A percentile compares a stretch with the other conserved stretches of the same genome.
Conservation (phyloP, 148 eudicot genomes). For the Mesembryanthemum crystallinum region DNA sequence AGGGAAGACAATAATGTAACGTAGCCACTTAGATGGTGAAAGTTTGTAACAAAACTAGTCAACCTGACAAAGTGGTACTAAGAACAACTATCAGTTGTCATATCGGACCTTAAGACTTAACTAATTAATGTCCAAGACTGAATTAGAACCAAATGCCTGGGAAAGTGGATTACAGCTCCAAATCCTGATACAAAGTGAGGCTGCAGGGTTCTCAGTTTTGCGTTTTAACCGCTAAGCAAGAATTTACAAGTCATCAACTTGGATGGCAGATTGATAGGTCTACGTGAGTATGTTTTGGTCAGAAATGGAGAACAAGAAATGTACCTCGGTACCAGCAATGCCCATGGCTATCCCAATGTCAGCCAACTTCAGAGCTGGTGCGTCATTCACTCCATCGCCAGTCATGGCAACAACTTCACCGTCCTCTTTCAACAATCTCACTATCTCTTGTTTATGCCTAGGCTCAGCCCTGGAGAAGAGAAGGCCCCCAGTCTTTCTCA, state of each 20-base stretch:
- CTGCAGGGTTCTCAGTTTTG: neutral
- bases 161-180: neutral
- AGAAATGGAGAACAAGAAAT: neutral
- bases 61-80: neutral
- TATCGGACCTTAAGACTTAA: neutral
- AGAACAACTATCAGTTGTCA: neutral
- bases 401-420: slow-evolving; percentile 88
- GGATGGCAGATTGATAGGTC: neutral
- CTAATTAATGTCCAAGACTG: neutral
- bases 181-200: neutral
- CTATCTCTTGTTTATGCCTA: slow-evolving; percentile 75
- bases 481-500: slow-evolving; percentile 51
- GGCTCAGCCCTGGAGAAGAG: slow-evolving; percentile 80
- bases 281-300: neutral
- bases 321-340: slow-evolving; percentile 78
- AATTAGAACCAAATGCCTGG: neutral
- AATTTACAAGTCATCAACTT: neutral
- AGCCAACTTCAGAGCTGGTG: slow-evolving; percentile 72
- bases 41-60: neutral
- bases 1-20: too few species aligned
- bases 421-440: slow-evolving; percentile 63
- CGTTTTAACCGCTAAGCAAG: neutral
- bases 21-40: neutral
- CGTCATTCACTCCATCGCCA: slow-evolving; percentile 81
- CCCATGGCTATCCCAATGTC: slow-evolving; percentile 86